phyloP scores from a whole-genome alignment of 2,329 filamentous ascomycete species.

The Aspergillus neoniger region DNA sequence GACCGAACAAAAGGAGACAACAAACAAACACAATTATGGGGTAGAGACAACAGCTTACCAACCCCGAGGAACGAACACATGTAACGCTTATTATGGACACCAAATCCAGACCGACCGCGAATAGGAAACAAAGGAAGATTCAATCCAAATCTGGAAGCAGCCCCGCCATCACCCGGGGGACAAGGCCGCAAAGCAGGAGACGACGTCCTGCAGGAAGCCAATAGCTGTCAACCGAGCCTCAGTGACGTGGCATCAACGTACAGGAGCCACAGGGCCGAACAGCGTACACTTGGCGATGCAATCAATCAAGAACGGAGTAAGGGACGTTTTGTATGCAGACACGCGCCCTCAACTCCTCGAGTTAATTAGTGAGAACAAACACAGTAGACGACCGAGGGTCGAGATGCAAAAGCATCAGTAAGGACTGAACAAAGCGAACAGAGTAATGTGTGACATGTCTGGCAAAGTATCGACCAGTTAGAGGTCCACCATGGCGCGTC shows the following conservation, averaged over 20 bases:
- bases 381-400: neutral
- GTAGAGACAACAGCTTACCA: conserved; percentile 18
- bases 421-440: neutral
- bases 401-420: neutral
- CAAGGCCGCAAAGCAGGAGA: neutral
- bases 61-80: conserved; percentile 10
- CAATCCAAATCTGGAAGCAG: conserved; percentile 5
- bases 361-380: neutral
- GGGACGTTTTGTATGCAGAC: neutral
- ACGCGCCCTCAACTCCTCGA: neutral
- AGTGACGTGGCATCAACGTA: conserved; percentile 1
- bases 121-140: conserved; percentile 9
- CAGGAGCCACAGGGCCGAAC: neutral
- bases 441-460: neutral
- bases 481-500: neutral
- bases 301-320: neutral
- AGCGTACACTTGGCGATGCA: neutral
- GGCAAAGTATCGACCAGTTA: neutral
- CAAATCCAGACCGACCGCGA: conserved; percentile 13
- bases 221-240: neutral
- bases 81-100: conserved; percentile 8
- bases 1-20: conserved; percentile 14
- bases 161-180: neutral
- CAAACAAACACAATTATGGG: conserved; percentile 12
- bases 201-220: neutral